These are phyloP conservation scores for Striga asiatica DNA, from an alignment of 257 asterid genomes.

Conservation along the genomic window DNA sequence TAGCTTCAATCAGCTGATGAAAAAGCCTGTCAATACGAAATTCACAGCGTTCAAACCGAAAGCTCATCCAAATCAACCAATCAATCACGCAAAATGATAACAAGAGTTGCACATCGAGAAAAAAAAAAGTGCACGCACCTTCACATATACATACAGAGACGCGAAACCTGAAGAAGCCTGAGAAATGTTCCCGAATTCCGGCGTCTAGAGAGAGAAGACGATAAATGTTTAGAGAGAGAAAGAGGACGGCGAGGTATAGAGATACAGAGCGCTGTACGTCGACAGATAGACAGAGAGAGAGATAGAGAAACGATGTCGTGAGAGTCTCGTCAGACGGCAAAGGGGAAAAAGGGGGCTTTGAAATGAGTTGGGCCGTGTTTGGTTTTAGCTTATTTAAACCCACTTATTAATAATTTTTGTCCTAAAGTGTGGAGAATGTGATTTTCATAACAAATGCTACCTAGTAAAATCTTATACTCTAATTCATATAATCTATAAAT, in stretches of 20 bases:
- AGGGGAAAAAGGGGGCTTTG: constrained; percentile 9
- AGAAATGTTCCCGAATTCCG: not conserved
- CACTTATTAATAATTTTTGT: not conserved
- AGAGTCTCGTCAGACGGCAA: constrained; percentile 15
- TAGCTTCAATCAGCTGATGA: no score
- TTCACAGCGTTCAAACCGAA: no score
- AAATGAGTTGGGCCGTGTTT: not conserved
- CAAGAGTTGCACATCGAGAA: no score
- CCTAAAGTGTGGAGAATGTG: no score
- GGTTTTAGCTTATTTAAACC: not conserved
- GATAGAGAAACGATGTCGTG: constrained; percentile 17
- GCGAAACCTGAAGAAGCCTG: not conserved
- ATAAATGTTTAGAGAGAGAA: constrained; percentile 18
- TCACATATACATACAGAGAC: no score
- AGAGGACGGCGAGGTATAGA: constrained; percentile 17
- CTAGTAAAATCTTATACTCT: no score
- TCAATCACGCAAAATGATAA: no score
- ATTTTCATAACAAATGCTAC: no score
- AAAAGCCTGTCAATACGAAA: no score
- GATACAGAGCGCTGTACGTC: constrained; percentile 10
- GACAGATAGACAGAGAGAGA: constrained; percentile 6
- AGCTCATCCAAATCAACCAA: no score
- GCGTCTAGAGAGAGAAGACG: not conserved
- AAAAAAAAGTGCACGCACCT: no score
- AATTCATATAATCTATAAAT: no score